Base-by-base conservation (phyloP, 352 stramenopile genomes). In the Pythium plurisporium region DNA sequence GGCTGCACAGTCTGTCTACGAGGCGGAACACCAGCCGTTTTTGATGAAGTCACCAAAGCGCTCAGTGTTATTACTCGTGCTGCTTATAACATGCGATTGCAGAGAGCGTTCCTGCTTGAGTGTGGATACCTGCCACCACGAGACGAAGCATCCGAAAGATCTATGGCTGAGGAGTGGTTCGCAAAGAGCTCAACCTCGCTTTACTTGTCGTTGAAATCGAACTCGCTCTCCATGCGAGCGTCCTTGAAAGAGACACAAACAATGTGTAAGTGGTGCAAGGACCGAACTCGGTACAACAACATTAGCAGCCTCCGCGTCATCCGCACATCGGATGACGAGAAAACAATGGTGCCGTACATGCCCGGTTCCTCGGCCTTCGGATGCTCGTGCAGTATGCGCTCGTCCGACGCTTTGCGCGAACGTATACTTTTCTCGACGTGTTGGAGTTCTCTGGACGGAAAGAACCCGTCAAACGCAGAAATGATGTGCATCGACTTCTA, bases 401-500 rank as follows among this genome's bases (percentile, higher is more conserved):
- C 77, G 0, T 88, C 78, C 1, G 68, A 76, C 37, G 64, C 60
- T 0, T 57, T 90, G 4, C 76, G 83, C 20, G 79, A 94, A 31
- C 74, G 79, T 10, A 83, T 95, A 26, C 49, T 95, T 7, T 88
- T 95, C 61, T 95, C 86, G 23, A 83, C 80, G 17, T 95, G 86
- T 51, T 95, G 86, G 86, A 94, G 82, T 47, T 71, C 81, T 19
- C 60, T 95, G 6, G 75, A 91, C 7, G 82, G 78, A 1, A 87
- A 81, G 42, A 87, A 70, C 5, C 78, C 83, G 26, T 95, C 86
- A 10, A 86, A 87, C 58, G 82, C 86, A 22, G 82, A 95, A 44
- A 89, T 93, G 77, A 91, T 92, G 76, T 92, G 82, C 55, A 92
- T 95, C 33, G 80, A 92, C 62, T 95, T 95, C 29, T 94, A 90